These are phyloP conservation scores for Inosperma sp. DNA, from an alignment of 768 basidiomycete genomes.

Conservation along the genomic window DNA sequence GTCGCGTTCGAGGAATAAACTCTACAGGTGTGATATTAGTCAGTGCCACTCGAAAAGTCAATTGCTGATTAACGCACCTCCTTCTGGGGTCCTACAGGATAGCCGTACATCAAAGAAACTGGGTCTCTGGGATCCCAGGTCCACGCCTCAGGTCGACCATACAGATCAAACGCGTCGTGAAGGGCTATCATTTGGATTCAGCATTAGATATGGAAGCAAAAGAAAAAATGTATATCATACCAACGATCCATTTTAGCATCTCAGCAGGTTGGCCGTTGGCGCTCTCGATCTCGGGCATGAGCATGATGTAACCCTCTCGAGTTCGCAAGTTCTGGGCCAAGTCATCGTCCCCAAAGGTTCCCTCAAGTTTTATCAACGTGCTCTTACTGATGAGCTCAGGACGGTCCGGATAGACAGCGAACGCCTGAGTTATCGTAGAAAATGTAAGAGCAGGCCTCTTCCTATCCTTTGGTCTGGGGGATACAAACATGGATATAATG, in stretches of 20 bases:
- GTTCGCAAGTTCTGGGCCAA: conserved; percentile 58
- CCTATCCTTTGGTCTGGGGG: conserved; percentile 68
- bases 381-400: conserved; percentile 85
- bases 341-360: conserved; percentile 73
- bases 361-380: conserved; percentile 90
- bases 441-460: conserved; percentile 71
- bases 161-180: conserved; percentile 83
- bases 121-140: conserved; percentile 88
- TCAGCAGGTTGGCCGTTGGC: conserved; percentile 41
- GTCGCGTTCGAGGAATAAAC: conserved; percentile 85
- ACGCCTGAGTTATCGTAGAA: conserved; percentile 71
- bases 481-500: conserved; percentile 53
- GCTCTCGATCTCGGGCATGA: conserved; percentile 84
- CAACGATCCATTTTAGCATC: conserved; percentile 89
- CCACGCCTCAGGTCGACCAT: conserved; percentile 82
- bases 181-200: conserved; percentile 44
- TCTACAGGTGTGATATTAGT: conserved; percentile 38
- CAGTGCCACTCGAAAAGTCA: background rate
- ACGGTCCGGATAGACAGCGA: conserved; percentile 95
- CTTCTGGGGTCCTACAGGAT: conserved; percentile 79
- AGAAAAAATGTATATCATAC: conserved; percentile 42
- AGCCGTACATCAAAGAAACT: conserved; percentile 85
- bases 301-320: conserved; percentile 78
- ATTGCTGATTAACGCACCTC: conserved; percentile 52
- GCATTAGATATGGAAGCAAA: background rate